Conservation (phyloP, 371 early-diverging fungal species). For the Smittium mucronatum region DNA sequence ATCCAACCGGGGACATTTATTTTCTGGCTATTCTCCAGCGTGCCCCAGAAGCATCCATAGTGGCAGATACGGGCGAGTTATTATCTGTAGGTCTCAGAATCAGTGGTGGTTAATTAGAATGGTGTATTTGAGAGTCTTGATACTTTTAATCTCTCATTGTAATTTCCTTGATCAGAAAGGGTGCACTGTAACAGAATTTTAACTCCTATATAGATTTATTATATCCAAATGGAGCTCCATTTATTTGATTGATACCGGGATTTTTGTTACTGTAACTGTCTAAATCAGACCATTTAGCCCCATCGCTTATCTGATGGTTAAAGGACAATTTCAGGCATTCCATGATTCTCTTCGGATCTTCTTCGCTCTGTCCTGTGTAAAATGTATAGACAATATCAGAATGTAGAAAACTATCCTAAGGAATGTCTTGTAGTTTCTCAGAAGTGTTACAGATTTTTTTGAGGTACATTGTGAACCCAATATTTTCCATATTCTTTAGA, state of each 20-base stretch:
- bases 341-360: not conserved
- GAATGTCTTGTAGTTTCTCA: slow-evolving; percentile 28
- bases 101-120: not conserved
- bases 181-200: not conserved
- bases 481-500: not conserved
- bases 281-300: not conserved
- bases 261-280: not conserved
- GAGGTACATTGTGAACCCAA: slow-evolving; percentile 18
- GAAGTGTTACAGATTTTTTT: slow-evolving; percentile 19
- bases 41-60: not conserved
- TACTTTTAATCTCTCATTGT: not conserved
- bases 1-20: not conserved
- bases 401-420: slow-evolving; percentile 31
- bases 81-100: not conserved
- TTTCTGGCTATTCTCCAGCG: not conserved
- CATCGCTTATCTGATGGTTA: slow-evolving; percentile 7
- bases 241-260: not conserved
- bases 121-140: not conserved
- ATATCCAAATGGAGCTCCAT: not conserved
- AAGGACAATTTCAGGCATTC: not conserved
- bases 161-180: not conserved
- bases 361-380: not conserved
- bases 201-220: not conserved
- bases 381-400: not conserved
- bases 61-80: not conserved